phyloP scores from a whole-genome alignment of 2,329 filamentous ascomycete species.

The Scleromitrula shiraiana region DNA sequence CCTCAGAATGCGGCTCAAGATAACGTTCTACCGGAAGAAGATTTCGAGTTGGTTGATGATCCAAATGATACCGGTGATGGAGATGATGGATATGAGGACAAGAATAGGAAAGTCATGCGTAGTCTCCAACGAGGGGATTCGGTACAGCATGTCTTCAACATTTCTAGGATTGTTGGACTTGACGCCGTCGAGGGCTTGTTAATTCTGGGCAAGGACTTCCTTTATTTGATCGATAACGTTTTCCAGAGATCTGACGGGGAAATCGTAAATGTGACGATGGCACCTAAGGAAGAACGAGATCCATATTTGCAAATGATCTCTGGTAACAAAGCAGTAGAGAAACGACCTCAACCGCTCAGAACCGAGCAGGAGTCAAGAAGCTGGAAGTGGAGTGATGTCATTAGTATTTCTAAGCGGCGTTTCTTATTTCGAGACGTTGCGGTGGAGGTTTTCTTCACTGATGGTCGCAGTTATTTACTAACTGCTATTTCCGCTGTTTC shows the following conservation, averaged over 20 bases:
- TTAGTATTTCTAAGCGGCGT: constrained; percentile 90
- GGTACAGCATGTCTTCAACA: constrained; percentile 89
- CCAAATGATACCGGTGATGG: constrained; percentile 76
- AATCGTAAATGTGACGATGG: constrained; percentile 94
- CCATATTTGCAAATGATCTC: constrained; percentile 93
- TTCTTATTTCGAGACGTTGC: constrained; percentile 94
- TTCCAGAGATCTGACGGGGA: constrained; percentile 93
- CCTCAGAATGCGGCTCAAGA: constrained; percentile 15
- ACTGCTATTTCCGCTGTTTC: constrained; percentile 68
- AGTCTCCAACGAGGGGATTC: constrained; percentile 84
- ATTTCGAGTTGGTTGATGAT: constrained; percentile 93
- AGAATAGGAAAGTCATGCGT: constrained; percentile 96
- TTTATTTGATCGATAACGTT: constrained; percentile 94
- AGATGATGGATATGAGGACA: constrained; percentile 81
- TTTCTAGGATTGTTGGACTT: constrained; percentile 86
- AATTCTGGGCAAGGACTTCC: constrained; percentile 81
- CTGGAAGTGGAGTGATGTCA: constrained; percentile 91
- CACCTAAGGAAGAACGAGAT: constrained; percentile 83
- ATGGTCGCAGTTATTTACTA: constrained; percentile 88
- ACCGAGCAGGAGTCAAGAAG: constrained; percentile 74
- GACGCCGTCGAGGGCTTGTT: constrained; percentile 91
- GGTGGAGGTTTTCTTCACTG: constrained; percentile 95
- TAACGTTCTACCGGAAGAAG: constrained; percentile 56
- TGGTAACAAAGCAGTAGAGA: constrained; percentile 55
- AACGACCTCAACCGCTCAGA: constrained; percentile 39